Evolutionary conservation across 2,329 filamentous ascomycete species (phyloP).

Genomic region (Ophiobolus disseminans): DNA sequence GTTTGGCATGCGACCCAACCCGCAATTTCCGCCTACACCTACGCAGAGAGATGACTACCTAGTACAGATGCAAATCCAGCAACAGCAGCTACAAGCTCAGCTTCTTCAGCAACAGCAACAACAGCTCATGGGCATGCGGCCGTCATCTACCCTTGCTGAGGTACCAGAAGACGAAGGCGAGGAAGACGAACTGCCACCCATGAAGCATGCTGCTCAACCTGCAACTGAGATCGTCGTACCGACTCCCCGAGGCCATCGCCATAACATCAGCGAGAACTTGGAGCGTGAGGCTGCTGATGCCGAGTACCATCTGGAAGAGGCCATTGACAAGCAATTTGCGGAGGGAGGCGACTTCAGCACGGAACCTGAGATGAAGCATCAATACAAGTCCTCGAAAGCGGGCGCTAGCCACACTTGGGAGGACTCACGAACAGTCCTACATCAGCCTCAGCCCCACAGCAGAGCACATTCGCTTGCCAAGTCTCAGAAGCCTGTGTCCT

Average conservation of each 20-base stretch:
- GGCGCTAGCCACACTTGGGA: constrained; percentile 44
- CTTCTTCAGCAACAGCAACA: constrained; percentile 56
- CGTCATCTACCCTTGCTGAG: constrained; percentile 66
- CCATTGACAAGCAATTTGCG: constrained; percentile 78
- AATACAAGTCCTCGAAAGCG: constrained; percentile 35
- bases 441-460: constrained; percentile 77
- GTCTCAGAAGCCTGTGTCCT: constrained; percentile 56
- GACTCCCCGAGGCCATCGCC: constrained; percentile 66
- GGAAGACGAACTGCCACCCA: constrained; percentile 46
- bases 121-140: constrained; percentile 55
- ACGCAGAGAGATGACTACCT: constrained; percentile 50
- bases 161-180: constrained; percentile 78
- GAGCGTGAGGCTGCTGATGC: constrained; percentile 86
- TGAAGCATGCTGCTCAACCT: constrained; percentile 51
- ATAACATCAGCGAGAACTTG: constrained; percentile 78
- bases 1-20: constrained; percentile 54
- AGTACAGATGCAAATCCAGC: constrained; percentile 57
- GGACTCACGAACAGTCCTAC: constrained; percentile 57
- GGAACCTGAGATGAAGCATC: constrained; percentile 46
- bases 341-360: constrained; percentile 75
- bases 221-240: constrained; percentile 65
- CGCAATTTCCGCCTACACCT: constrained; percentile 53
- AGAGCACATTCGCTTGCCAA: constrained; percentile 75
- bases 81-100: constrained; percentile 62
- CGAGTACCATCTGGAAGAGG: constrained; percentile 83